Evolutionary conservation across 331 rosid species (phyloP).

Genomic region (Prunus yedoensis): DNA sequence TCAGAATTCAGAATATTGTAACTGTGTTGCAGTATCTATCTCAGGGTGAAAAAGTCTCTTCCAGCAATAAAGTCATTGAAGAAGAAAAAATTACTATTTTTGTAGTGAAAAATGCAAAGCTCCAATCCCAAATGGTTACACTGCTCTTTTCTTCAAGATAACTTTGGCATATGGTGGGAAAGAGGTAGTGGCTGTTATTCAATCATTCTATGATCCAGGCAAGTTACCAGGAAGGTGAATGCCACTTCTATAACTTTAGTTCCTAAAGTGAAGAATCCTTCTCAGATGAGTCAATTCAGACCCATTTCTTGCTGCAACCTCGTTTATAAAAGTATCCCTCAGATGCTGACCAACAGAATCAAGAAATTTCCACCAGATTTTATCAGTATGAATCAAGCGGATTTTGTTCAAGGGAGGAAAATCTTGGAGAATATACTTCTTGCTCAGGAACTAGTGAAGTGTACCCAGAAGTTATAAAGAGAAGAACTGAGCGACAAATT

Average conservation of each 20-base stretch:
- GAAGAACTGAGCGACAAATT: no score
- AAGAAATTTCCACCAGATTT: background rate
- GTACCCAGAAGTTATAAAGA: background rate
- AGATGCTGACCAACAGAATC: background rate
- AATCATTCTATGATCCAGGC: background rate
- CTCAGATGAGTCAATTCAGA: background rate
- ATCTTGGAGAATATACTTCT: background rate
- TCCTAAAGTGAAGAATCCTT: background rate
- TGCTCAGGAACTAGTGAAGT: background rate
- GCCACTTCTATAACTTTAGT: background rate
- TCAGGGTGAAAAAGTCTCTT: background rate
- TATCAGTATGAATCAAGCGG: background rate
- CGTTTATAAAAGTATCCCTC: background rate
- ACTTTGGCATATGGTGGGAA: constrained; percentile 2
- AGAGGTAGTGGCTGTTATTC: background rate
- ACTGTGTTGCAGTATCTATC: background rate
- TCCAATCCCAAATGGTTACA: background rate
- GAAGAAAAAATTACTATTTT: no score
- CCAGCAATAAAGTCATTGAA: background rate
- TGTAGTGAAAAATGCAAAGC: background rate
- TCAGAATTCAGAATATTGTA: background rate
- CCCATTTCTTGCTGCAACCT: background rate
- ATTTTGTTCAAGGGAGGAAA: background rate
- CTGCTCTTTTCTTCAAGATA: background rate
- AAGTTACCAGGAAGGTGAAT: background rate